phyloP scores from a whole-genome alignment of 257 asterid species.

The Jasminum sambac region DNA sequence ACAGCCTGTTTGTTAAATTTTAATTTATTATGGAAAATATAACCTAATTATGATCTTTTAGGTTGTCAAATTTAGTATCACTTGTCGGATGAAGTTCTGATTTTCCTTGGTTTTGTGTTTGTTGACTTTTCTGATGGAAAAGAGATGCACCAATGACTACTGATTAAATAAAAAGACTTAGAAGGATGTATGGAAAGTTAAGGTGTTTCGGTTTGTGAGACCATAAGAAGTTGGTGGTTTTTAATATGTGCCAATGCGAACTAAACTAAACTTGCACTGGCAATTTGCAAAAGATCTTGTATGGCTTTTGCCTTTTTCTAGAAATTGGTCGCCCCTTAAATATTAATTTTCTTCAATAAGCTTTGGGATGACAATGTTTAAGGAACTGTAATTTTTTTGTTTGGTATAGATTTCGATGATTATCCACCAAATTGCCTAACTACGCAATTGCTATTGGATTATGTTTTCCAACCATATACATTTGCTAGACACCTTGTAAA shows the following conservation, averaged over 20 bases:
- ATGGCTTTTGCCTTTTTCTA: background rate
- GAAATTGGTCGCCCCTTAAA: background rate
- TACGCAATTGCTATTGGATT: too few relatives aligned
- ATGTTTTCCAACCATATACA: background rate
- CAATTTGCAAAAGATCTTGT: background rate
- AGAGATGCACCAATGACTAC: background rate
- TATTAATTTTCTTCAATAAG: background rate
- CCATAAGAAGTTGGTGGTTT: background rate
- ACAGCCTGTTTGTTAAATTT: constrained; percentile 4
- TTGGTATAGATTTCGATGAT: background rate
- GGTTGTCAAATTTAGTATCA: background rate
- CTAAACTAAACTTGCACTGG: background rate
- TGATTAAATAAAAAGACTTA: background rate
- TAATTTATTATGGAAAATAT: constrained; percentile 7
- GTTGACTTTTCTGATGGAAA: background rate
- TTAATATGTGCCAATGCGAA: background rate
- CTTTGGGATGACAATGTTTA: background rate
- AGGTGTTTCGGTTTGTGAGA: background rate
- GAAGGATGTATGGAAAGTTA: background rate
- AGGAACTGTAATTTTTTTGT: background rate
- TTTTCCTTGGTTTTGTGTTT: background rate
- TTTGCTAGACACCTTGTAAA: background rate
- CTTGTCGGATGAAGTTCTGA: background rate
- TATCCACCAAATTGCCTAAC: too few relatives aligned
- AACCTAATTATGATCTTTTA: constrained; percentile 9